These are phyloP conservation scores for Sisymbrium altissimum DNA, from an alignment of 345 rosid species.

Conservation along the genomic window DNA sequence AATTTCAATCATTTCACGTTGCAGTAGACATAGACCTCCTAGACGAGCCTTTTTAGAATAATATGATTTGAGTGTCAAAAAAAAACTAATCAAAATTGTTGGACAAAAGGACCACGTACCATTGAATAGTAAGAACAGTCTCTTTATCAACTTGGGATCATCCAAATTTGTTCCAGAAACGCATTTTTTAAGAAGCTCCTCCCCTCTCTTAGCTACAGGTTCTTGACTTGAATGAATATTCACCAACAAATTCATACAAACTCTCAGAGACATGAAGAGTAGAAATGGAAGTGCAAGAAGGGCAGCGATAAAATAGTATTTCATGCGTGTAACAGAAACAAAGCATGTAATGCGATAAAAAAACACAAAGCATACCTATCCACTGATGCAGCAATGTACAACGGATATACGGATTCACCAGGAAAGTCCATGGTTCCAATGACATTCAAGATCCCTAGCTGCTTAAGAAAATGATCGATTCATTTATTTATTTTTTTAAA, in stretches of 20 bases:
- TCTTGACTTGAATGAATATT: conserved; percentile 65
- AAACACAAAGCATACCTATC: conserved; percentile 49
- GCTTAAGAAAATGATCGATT: conserved; percentile 25
- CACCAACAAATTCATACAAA: conserved; percentile 27
- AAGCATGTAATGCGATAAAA: background rate
- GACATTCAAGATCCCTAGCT: conserved; percentile 92
- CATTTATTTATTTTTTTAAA: background rate
- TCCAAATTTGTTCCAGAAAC: conserved; percentile 73
- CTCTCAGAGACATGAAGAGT: conserved; percentile 24
- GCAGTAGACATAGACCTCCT: conserved; percentile 9
- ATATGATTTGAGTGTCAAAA: conserved; percentile 1
- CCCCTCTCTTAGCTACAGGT: conserved; percentile 80
- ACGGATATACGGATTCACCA: conserved; percentile 74
- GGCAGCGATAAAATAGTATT: conserved; percentile 8
- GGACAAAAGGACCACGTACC: conserved; percentile 42
- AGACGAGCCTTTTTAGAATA: background rate
- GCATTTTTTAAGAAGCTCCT: conserved; percentile 78
- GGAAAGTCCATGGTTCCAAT: conserved; percentile 67
- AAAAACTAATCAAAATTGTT: background rate
- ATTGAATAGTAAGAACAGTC: conserved; percentile 67
- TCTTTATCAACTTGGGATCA: conserved; percentile 63
- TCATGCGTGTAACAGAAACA: conserved; percentile 17
- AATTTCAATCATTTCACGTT: conserved; percentile 5
- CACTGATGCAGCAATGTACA: conserved; percentile 72
- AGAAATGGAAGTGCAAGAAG: conserved; percentile 7